Base-by-base conservation (phyloP, 345 rosid species). In the Aegle marmelos region DNA sequence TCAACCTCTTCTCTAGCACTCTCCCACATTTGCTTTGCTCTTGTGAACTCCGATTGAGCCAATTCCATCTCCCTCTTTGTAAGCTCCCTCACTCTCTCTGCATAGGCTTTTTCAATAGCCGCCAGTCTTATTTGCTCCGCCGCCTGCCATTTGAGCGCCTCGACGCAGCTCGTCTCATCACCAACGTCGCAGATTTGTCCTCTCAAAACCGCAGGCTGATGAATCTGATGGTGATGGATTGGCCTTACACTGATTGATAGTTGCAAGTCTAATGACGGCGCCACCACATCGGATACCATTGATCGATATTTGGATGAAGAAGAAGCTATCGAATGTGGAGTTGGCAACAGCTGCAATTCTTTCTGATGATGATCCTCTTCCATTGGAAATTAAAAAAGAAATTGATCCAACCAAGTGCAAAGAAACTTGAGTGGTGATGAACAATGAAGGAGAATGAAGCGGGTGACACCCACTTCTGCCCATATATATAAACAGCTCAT, bases 61-160 rank as follows among this genome's bases (percentile, higher is more conserved):
- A 94, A 30, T 88, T 92, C 98, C 93, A 94, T 92, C 87, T 96
- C 99, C 84, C 91, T 86, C 81, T 91, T 83, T 48, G 97, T 92
- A 36, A 92, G 88, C 83, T 96, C 99, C 89, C 97, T 88, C 64
- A 96, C 94, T 41, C 97, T 86, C 86, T 96, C 99, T 0, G 99
- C 98, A 48, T 96, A 96, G 19, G 97, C 97, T 82, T 90, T 96
- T 64, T 96, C 99, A 2, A 94, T 87, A 0, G 98, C 89, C 0
- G 97, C 97, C 73, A 94, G 50, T 25, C 95, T 86, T 60, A 94
- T 92, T 73, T 91, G 97, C 90, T 96, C 99, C 16, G 93, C 92
- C 63, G 99, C 92, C 82, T 94, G 93, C 99, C 97, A 94, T 80
- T 92, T 96, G 83, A 96, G 14, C 7, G 93, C 88, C 80, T 90